Percentiles rank a stretch among this genome's conserved stretches.
Evolutionary conservation across 495 filamentous ascomycete genomes (phyloP).

Genomic region (Xylaria castorea): DNA sequence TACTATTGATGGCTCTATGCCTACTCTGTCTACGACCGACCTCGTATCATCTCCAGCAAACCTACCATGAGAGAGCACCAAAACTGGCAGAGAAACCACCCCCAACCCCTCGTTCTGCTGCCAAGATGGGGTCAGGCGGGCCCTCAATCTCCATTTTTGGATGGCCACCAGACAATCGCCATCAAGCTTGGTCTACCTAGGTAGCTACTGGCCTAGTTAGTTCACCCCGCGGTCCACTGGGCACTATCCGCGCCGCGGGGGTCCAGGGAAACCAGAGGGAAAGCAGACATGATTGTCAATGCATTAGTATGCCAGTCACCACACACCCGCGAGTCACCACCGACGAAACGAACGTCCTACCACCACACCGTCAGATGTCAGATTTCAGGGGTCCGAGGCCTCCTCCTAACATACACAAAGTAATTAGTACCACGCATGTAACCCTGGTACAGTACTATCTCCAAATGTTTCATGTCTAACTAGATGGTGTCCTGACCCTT

Average conservation of each 20-base stretch:
- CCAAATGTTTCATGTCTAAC: neutral
- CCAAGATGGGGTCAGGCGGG: conserved; percentile 26
- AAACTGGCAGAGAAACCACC: neutral
- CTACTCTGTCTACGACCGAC: conserved; percentile 14
- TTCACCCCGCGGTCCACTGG: neutral
- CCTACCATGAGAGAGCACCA: conserved; percentile 7
- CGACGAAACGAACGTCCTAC: neutral
- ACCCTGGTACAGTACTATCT: conserved; percentile 9
- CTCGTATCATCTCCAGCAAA: conserved; percentile 16
- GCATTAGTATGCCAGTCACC: conserved; percentile 18
- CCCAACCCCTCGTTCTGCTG: conserved; percentile 26
- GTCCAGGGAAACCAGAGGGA: neutral
- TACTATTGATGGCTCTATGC: conserved; percentile 14
- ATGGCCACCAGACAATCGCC: conserved; percentile 16
- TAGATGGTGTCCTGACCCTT: conserved; percentile 1
- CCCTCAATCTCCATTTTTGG: conserved; percentile 19
- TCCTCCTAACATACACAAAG: neutral
- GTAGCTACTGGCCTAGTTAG: conserved; percentile 4
- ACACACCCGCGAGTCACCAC: neutral
- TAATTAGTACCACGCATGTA: conserved; percentile 8
- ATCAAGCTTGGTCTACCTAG: conserved; percentile 6
- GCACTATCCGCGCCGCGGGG: neutral
- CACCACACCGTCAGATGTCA: conserved; percentile 5
- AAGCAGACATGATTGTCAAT: conserved; percentile 10
- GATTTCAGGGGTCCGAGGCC: conserved; percentile 4